Conservation (phyloP, 2,329 filamentous ascomycete species). For the Sclerotinia minor region DNA sequence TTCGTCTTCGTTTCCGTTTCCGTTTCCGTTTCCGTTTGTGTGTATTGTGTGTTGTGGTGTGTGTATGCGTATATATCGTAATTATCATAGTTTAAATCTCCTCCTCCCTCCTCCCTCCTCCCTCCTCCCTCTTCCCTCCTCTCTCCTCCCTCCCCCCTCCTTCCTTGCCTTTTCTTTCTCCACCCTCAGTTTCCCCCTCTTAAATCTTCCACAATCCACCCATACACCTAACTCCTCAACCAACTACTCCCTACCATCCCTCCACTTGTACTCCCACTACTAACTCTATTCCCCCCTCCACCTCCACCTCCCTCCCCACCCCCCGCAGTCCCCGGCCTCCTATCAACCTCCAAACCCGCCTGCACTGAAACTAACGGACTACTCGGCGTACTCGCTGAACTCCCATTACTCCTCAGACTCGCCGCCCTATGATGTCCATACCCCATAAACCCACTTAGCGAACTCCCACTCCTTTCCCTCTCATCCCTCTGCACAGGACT, state of each 20-base stretch:
- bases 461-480: conserved; percentile 12
- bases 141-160: too few relatives aligned
- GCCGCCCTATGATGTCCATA: conserved; percentile 19
- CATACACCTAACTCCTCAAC: conserved; percentile 54
- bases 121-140: too few relatives aligned
- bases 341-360: conserved; percentile 4
- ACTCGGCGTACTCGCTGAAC: conserved; percentile 14
- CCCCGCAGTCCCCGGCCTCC: conserved; percentile 47
- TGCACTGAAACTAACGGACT: conserved; percentile 6
- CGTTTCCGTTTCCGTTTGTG: too few relatives aligned
- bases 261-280: conserved; percentile 50
- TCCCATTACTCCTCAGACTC: conserved; percentile 24
- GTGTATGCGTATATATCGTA: neutral
- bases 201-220: too few relatives aligned
- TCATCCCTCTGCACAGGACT: conserved; percentile 1
- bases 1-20: neutral
- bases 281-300: conserved; percentile 46
- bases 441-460: conserved; percentile 18
- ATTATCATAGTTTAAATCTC: neutral
- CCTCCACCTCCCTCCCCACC: conserved; percentile 48
- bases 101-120: too few relatives aligned
- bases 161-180: too few relatives aligned
- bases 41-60: neutral
- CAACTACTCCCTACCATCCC: conserved; percentile 39
- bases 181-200: neutral